These are phyloP conservation scores for Nigrospora sphaerica DNA, from an alignment of 2,329 filamentous ascomycete genomes.

Conservation along the genomic window DNA sequence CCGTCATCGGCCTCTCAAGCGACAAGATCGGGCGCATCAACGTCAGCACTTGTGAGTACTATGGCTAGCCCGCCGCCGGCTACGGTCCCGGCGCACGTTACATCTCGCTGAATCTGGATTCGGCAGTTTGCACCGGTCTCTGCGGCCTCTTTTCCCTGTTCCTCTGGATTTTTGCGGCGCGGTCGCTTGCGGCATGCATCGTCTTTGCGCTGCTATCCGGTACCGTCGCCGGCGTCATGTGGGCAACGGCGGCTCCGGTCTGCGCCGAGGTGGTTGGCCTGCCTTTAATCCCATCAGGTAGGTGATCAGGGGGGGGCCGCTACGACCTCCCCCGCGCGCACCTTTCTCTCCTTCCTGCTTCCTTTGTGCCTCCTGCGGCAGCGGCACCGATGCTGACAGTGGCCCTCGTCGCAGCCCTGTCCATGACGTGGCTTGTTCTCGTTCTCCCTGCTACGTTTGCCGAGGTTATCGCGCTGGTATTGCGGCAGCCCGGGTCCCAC, in stretches of 20 bases:
- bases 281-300: constrained; percentile 56
- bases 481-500: constrained; percentile 33
- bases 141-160: constrained; percentile 59
- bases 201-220: constrained; percentile 64
- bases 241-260: constrained; percentile 62
- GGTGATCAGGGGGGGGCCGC: constrained; percentile 2
- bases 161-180: constrained; percentile 66
- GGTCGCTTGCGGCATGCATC: constrained; percentile 57
- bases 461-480: constrained; percentile 55
- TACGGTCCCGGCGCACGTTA: no score
- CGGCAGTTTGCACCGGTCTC: constrained; percentile 49
- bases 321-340: no score
- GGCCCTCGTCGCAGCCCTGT: constrained; percentile 36
- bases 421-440: constrained; percentile 65
- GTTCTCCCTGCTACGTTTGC: constrained; percentile 64
- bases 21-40: constrained; percentile 68
- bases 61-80: no score
- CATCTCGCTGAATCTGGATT: no score
- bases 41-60: constrained; percentile 42
- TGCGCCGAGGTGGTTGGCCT: constrained; percentile 69
- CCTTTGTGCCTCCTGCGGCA: neutral
- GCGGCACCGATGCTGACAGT: neutral
- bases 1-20: constrained; percentile 64
- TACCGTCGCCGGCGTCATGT: constrained; percentile 63
- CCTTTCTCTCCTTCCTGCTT: neutral